A percentile compares a stretch with the other conserved stretches of the same genome.
Evolutionary conservation across 257 asterid genomes (phyloP).

Genomic region (Cynanchum wilfordii): DNA sequence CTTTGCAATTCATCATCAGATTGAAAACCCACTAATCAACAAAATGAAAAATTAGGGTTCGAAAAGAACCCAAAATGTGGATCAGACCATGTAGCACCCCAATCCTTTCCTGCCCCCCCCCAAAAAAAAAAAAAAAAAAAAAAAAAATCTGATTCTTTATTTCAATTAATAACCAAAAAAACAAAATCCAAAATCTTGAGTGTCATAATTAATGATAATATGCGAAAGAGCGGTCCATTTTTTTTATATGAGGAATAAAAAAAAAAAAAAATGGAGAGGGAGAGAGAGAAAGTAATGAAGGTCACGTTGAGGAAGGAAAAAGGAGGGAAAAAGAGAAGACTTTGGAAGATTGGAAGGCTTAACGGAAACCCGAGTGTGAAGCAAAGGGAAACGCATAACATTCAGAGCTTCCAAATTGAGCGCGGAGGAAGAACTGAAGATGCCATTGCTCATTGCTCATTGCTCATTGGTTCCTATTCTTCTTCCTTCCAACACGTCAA

Average conservation of each 20-base stretch:
- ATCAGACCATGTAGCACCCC: constrained; percentile 25
- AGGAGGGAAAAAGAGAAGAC: not conserved
- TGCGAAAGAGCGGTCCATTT: not conserved
- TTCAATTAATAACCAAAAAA: not conserved
- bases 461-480: constrained; percentile 7
- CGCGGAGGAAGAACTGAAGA: constrained; percentile 20
- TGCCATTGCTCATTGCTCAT: not conserved
- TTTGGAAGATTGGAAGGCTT: constrained; percentile 12
- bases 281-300: constrained; percentile 7
- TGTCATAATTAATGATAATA: not conserved
- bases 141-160: not conserved
- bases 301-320: constrained; percentile 2
- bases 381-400: constrained; percentile 27
- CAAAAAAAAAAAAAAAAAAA: not conserved
- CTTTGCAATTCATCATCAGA: constrained; percentile 19
- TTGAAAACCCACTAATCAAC: constrained; percentile 17
- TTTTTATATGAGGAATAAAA: not conserved
- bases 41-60: not conserved
- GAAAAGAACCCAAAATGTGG: constrained; percentile 14
- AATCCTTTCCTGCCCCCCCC: not conserved
- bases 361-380: constrained; percentile 44
- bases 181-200: constrained; percentile 7
- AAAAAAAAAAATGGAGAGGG: not conserved
- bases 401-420: constrained; percentile 21
- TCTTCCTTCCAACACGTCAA: constrained; percentile 15